These are phyloP conservation scores for Salix koriyanagi DNA, from an alignment of 345 rosid genomes.

Conservation along the genomic window DNA sequence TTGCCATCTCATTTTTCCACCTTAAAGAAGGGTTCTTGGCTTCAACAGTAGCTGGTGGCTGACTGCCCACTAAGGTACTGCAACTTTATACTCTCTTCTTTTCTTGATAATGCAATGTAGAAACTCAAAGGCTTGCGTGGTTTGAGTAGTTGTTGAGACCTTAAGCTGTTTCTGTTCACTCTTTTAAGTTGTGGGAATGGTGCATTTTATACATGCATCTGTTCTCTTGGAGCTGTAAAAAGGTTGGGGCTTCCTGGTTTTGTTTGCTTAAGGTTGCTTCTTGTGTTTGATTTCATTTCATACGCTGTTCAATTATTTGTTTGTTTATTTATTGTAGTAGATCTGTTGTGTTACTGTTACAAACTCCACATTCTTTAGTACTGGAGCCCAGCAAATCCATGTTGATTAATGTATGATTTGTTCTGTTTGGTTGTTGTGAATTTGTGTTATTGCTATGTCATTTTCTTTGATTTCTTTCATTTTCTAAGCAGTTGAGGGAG, in stretches of 20 bases:
- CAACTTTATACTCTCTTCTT: not conserved
- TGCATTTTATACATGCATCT: not conserved
- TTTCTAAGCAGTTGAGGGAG: conserved; percentile 6
- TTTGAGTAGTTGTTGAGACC: conserved; percentile 36
- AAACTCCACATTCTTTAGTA: conserved; percentile 1
- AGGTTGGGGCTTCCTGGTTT: not conserved
- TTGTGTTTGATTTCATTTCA: not conserved
- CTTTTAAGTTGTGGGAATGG: conserved; percentile 17
- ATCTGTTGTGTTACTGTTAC: conserved; percentile 19
- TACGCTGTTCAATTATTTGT: not conserved
- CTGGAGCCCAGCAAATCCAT: not conserved
- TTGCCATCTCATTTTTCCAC: conserved; percentile 10
- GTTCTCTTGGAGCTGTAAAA: not conserved
- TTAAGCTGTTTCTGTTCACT: conserved; percentile 12
- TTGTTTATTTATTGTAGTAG: conserved; percentile 8
- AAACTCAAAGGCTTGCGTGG: conserved; percentile 5
- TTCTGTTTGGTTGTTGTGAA: conserved; percentile 18
- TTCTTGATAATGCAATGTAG: not conserved
- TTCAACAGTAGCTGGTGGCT: not conserved
- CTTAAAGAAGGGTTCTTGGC: conserved; percentile 4
- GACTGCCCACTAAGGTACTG: not conserved
- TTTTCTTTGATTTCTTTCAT: conserved; percentile 14
- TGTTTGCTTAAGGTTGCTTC: not conserved
- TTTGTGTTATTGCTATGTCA: not conserved
- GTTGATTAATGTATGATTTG: not conserved